Evolutionary conservation across 2,329 filamentous ascomycete species (phyloP), one percentile per base, ranked within the genome.

Genomic region (Fusarium mangiferae): DNA sequence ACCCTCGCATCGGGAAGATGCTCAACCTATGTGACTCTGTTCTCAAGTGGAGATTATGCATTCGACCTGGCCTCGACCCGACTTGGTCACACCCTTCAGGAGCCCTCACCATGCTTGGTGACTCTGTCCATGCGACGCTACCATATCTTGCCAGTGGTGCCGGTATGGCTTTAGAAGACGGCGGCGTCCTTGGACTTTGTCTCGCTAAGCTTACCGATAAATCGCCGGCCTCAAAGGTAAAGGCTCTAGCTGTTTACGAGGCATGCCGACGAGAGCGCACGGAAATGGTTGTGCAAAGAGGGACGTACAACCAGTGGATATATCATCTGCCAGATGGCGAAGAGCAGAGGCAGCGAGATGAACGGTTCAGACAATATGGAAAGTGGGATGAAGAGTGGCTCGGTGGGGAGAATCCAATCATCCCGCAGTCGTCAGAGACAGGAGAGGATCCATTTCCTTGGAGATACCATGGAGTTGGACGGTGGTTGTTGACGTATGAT

Each of bases 271-370:
- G 52, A 46, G 51, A 45, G 6, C 60, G 91, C 8, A 92, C 90
- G 0, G 87, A 90, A 51, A 87, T 84, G 70, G 86, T 92, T 0
- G 90, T 92, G 0, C 81, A 87, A 17, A 81, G 90, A 5, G 90
- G 90, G 0, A 91, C 89, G n/a, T 78, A 85, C 18, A 89, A 92
- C 70, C 90, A 91, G 74, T 86, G 87, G 75, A 82, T 92, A 3
- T 91, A 91, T 60, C 90, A 92, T 70, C 80, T 92, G 5, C 85
- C 87, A 10, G 90, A 92, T 69, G 90, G 90, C 0, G 78, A 82
- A 1, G 87, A 89, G 67, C 90, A 91, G 78, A 73, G 83, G 59
- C 85, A 88, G 56, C 82, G 90, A 2, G 60, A 62, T 17, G 33
- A 62, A 4, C 28, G 60, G 14, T 59, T 62, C n/a, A 35, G 7